A percentile compares a stretch with the other conserved stretches of the same genome.
Conservation (phyloP, 2,329 filamentous ascomycete species). For the Bertia moriformis region DNA sequence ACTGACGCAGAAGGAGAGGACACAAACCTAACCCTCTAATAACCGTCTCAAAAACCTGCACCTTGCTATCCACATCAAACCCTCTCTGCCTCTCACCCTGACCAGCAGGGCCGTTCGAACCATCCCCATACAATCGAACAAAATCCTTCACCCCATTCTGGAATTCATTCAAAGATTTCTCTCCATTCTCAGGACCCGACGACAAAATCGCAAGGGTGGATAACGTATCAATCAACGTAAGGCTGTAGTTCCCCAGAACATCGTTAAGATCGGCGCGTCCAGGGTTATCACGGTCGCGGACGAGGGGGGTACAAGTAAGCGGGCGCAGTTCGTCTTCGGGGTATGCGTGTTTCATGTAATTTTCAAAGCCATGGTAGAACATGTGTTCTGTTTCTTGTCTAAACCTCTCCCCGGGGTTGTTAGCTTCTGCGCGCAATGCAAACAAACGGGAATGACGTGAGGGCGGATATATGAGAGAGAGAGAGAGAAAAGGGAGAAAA, state of each 20-base stretch:
- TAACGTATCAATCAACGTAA: slow-evolving; percentile 88
- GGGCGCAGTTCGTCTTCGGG: slow-evolving; percentile 89
- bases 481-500: background rate
- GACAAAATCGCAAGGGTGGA: slow-evolving; percentile 81
- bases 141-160: slow-evolving; percentile 65
- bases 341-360: slow-evolving; percentile 87
- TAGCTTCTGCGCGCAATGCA: slow-evolving; percentile 32
- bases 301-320: slow-evolving; percentile 69
- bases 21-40: slow-evolving; percentile 75
- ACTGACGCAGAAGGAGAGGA: too few species aligned
- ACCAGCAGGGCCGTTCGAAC: slow-evolving; percentile 51
- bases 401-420: slow-evolving; percentile 38
- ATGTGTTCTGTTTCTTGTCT: slow-evolving; percentile 55
- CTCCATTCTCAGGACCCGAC: slow-evolving; percentile 32
- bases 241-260: slow-evolving; percentile 88
- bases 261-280: slow-evolving; percentile 81
- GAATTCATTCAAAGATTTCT: slow-evolving; percentile 58
- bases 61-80: slow-evolving; percentile 93
- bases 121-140: slow-evolving; percentile 76
- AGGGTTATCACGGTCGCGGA: slow-evolving; percentile 67
- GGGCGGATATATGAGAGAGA: background rate
- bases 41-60: slow-evolving; percentile 96
- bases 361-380: slow-evolving; percentile 94
- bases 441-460: background rate
- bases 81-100: slow-evolving; percentile 61